Conservation (phyloP, 352 stramenopile genomes). For the Chrysophaeum taylorii region DNA sequence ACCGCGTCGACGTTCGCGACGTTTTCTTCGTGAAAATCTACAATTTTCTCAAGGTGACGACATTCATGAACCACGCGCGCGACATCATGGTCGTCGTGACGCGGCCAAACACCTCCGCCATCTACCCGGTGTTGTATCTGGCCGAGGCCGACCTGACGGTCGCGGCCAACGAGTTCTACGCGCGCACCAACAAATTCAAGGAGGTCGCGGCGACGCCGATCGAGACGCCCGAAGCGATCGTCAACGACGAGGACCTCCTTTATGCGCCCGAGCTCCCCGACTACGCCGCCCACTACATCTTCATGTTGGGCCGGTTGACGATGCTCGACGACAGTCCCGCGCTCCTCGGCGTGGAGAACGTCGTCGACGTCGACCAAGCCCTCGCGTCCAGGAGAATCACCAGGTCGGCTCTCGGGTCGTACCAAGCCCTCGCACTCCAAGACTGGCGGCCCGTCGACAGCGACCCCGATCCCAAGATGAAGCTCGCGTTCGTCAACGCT, state of each 20-base stretch:
- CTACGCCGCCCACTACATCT: not conserved
- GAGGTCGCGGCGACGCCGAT: too few species aligned
- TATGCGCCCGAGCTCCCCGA: not conserved
- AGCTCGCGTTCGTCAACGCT: too few species aligned
- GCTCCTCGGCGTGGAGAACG: constrained; percentile 1
- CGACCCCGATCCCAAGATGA: too few species aligned
- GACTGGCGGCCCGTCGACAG: too few species aligned
- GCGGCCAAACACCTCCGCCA: not conserved
- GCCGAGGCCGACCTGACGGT: not conserved
- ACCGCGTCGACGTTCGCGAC: too few species aligned
- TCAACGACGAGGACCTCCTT: not conserved
- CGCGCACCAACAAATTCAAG: not conserved
- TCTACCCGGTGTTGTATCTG: not conserved
- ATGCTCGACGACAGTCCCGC: not conserved
- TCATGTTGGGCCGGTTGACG: not conserved
- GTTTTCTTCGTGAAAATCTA: not conserved
- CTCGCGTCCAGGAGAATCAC: too few species aligned
- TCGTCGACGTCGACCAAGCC: too few species aligned
- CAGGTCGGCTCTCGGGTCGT: too few species aligned
- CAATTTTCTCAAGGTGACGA: not conserved
- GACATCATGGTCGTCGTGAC: not conserved
- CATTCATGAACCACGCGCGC: not conserved
- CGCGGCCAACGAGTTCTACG: not conserved
- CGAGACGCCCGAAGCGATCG: too few species aligned
- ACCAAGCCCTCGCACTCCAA: too few species aligned